Evolutionary conservation across 2,329 filamentous ascomycete genomes (phyloP).

Genomic region (Aureobasidium musti): DNA sequence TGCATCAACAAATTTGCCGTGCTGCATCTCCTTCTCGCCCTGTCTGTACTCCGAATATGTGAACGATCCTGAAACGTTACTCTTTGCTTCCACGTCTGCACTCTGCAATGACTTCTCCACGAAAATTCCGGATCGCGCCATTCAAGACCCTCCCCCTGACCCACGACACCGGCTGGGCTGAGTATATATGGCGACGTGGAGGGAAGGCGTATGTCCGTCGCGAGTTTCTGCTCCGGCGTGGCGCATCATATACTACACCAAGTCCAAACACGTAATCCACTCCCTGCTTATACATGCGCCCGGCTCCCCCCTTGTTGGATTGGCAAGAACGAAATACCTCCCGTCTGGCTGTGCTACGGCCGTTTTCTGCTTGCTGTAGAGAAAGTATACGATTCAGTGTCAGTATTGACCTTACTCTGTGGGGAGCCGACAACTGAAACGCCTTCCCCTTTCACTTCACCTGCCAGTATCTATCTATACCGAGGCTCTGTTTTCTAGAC

Average conservation of each 20-base stretch:
- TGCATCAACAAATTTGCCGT: slow-evolving; percentile 17
- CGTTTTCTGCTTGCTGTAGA: slow-evolving; percentile 16
- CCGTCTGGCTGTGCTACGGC: slow-evolving; percentile 15
- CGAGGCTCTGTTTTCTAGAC: neutral
- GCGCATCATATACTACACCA: slow-evolving; percentile 16
- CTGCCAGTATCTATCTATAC: neutral
- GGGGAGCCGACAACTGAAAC: slow-evolving; percentile 23
- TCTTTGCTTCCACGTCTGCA: neutral
- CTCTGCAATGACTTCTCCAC: neutral
- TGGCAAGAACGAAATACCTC: slow-evolving; percentile 7
- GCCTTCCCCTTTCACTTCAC: neutral
- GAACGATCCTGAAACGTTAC: slow-evolving; percentile 7
- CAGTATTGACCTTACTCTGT: slow-evolving; percentile 13
- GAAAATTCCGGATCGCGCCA: neutral
- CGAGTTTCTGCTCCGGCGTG: slow-evolving; percentile 17
- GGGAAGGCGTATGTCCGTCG: slow-evolving; percentile 16
- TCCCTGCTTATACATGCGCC: slow-evolving; percentile 26
- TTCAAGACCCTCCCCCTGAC: slow-evolving; percentile 5
- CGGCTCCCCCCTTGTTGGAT: slow-evolving; percentile 12
- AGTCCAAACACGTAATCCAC: slow-evolving; percentile 16
- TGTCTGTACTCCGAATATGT: slow-evolving; percentile 11
- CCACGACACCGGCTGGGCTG: slow-evolving; percentile 7
- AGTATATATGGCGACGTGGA: slow-evolving; percentile 12
- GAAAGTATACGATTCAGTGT: slow-evolving; percentile 10
- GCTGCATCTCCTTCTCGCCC: slow-evolving; percentile 22